A percentile compares a stretch with the other conserved stretches of the same genome.
These are phyloP conservation scores for Haplosporangium sp. DNA, from an alignment of 371 early-diverging fungal species.

Conservation along the genomic window DNA sequence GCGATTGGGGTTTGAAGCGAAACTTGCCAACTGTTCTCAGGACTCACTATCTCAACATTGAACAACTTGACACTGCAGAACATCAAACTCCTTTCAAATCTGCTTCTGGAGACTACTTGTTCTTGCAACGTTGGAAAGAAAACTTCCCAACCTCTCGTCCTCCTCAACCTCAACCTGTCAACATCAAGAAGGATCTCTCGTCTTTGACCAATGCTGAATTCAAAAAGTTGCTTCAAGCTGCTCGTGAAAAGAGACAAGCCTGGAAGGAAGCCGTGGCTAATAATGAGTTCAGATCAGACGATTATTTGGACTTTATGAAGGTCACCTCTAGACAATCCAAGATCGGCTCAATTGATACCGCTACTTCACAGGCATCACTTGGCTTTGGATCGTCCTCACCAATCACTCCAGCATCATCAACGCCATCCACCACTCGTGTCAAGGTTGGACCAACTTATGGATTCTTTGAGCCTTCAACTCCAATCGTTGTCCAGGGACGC, in stretches of 20 bases:
- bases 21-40: conserved; percentile 74
- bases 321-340: conserved; percentile 35
- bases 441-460: conserved; percentile 56
- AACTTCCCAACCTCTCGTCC: conserved; percentile 74
- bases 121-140: conserved; percentile 74
- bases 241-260: conserved; percentile 59
- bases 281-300: conserved; percentile 50
- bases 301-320: conserved; percentile 60
- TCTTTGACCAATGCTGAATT: conserved; percentile 72
- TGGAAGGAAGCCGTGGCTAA: conserved; percentile 65
- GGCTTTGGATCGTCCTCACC: conserved; percentile 40
- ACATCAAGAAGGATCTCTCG: conserved; percentile 52
- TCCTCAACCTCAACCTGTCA: conserved; percentile 59
- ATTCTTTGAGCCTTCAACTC: conserved; percentile 52
- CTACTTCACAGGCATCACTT: conserved; percentile 36
- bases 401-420: conserved; percentile 46
- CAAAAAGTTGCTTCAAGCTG: conserved; percentile 66
- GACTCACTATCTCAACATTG: conserved; percentile 69
- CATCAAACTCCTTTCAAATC: conserved; percentile 81
- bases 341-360: conserved; percentile 34
- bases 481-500: conserved; percentile 71
- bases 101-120: conserved; percentile 65
- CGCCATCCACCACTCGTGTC: conserved; percentile 29
- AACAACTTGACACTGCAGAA: conserved; percentile 77
- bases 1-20: conserved; percentile 87